Evolutionary conservation across 805 yeast species (phyloP).

Genomic region (Priceomyces melissophilus): DNA sequence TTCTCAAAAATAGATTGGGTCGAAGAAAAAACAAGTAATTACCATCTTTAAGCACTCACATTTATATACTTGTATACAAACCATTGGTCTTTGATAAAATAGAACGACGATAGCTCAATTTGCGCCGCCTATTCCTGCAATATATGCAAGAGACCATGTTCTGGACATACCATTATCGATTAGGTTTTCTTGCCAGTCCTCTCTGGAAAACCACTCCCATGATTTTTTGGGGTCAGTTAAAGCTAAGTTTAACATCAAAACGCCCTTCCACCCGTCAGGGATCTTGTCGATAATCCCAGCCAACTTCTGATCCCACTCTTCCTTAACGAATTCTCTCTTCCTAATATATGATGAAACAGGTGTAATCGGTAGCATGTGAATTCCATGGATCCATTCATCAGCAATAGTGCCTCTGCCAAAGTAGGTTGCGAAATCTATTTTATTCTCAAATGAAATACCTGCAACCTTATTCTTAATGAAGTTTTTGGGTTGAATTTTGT

Average conservation of each 20-base stretch:
- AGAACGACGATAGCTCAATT: background rate
- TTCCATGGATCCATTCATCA: constrained; percentile 70
- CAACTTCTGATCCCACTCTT: constrained; percentile 62
- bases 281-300: constrained; percentile 43
- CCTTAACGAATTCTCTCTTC: constrained; percentile 48
- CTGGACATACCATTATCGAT: constrained; percentile 84
- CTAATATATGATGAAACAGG: constrained; percentile 63
- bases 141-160: constrained; percentile 81
- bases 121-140: constrained; percentile 50
- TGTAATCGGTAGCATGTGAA: constrained; percentile 73
- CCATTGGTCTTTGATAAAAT: background rate
- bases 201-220: constrained; percentile 44
- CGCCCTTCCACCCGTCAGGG: constrained; percentile 70
- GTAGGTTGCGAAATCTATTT: constrained; percentile 69
- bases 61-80: background rate
- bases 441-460: constrained; percentile 72
- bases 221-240: constrained; percentile 57
- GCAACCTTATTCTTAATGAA: constrained; percentile 63
- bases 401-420: constrained; percentile 61
- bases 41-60: background rate
- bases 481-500: constrained; percentile 52
- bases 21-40: background rate
- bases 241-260: constrained; percentile 71
- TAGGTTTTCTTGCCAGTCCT: constrained; percentile 48
- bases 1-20: constrained; percentile 3